A percentile compares a stretch with the other conserved stretches of the same genome.
Conservation (phyloP, 1,139 yeast species). For the Diutina catenulata region DNA sequence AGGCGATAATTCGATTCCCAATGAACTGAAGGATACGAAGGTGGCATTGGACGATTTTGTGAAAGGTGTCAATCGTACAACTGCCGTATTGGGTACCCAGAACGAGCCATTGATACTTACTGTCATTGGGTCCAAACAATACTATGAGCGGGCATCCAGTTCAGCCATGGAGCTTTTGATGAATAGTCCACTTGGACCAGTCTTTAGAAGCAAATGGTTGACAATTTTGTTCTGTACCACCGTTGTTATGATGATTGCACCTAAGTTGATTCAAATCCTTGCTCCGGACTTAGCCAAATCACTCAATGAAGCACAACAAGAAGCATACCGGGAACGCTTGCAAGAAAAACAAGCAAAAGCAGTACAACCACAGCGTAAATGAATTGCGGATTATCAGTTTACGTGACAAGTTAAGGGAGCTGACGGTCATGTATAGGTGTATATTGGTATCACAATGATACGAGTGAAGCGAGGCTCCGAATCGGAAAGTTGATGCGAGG, state of each 20-base stretch:
- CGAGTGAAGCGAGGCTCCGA: no score
- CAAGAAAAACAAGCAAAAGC: background rate
- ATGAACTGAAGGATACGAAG: no score
- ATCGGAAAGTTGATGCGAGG: no score
- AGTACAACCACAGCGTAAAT: background rate
- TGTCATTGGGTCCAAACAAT: background rate
- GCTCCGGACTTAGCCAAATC: conserved; percentile 1
- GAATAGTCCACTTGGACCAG: background rate
- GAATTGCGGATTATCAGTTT: no score
- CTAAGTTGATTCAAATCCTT: background rate
- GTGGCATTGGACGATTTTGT: conserved; percentile 1
- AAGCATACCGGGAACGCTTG: conserved; percentile 1
- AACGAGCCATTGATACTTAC: background rate
- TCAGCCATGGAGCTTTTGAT: background rate
- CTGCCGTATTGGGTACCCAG: background rate
- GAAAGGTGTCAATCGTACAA: background rate
- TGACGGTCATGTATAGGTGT: no score
- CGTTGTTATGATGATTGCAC: background rate
- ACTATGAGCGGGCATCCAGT: background rate
- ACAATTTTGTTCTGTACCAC: background rate
- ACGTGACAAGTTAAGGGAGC: no score
- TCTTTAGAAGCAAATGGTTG: conserved; percentile 1
- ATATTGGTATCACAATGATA: no score
- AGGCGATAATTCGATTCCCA: no score
- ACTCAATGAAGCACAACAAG: background rate